These are phyloP conservation scores for Talaromyces trachyspermus DNA, from an alignment of 495 filamentous ascomycete species.

Conservation along the genomic window DNA sequence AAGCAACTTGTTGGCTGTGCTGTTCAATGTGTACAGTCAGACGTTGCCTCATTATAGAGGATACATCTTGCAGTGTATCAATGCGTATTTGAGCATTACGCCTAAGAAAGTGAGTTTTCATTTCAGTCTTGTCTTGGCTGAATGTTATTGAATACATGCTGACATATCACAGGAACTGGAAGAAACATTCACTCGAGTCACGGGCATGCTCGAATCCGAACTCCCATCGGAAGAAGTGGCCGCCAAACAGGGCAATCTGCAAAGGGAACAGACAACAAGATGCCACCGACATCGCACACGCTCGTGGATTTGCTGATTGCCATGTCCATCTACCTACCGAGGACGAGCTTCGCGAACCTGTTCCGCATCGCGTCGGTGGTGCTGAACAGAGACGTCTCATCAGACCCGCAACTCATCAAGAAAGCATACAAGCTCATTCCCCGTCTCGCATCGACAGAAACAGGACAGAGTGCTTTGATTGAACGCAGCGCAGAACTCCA, in stretches of 20 bases:
- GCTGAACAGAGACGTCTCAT: conserved; percentile 52
- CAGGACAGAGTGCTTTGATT: conserved; percentile 60
- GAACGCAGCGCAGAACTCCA: conserved; percentile 72
- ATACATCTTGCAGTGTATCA: conserved; percentile 85
- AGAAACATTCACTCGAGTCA: conserved; percentile 80
- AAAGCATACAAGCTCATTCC: conserved; percentile 98
- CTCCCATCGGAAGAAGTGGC: conserved; percentile 49
- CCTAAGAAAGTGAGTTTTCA: conserved; percentile 45
- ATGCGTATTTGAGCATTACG: conserved; percentile 85
- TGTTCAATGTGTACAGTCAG: conserved; percentile 97
- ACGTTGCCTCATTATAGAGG: conserved; percentile 89
- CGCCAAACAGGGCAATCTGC: conserved; percentile 52
- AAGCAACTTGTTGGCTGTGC: conserved; percentile 81
- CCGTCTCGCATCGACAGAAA: conserved; percentile 70
- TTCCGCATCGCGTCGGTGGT: conserved; percentile 78
- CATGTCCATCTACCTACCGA: conserved; percentile 85
- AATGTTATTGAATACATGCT: conserved; percentile 8
- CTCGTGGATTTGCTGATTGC: conserved; percentile 94
- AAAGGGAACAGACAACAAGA: conserved; percentile 54
- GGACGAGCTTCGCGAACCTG: conserved; percentile 68
- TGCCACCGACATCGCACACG: conserved; percentile 91
- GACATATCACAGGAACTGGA: conserved; percentile 58
- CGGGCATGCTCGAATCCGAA: conserved; percentile 69
- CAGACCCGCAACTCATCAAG: conserved; percentile 92
- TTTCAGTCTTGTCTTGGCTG: neutral